A percentile compares a stretch with the other conserved stretches of the same genome.
Conservation (phyloP, 352 stramenopile species). For the Globisporangium yorkense region DNA sequence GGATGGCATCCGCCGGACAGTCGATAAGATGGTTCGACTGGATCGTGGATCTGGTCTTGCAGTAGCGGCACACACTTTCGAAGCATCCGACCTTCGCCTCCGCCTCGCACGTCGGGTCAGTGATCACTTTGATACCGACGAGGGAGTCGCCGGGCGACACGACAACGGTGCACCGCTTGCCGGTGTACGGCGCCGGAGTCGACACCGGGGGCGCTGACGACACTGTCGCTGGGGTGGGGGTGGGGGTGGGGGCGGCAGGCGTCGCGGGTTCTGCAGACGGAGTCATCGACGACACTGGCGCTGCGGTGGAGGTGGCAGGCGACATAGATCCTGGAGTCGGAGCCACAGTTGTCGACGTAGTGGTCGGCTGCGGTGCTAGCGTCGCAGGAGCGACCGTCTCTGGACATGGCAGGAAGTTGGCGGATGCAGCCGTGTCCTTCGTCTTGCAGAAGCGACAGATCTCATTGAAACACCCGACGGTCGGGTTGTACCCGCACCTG, state of each 20-base stretch:
- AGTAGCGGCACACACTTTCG: conserved; percentile 12
- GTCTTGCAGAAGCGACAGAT: conserved; percentile 15
- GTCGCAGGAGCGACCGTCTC: neutral
- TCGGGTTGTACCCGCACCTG: conserved; percentile 5
- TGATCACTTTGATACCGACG: conserved; percentile 11
- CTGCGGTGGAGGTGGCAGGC: neutral
- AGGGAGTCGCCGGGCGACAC: conserved; percentile 6
- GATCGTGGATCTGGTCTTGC: conserved; percentile 5
- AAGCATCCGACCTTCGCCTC: conserved; percentile 10
- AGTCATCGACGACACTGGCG: neutral
- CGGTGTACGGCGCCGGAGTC: neutral
- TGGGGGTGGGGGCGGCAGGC: neutral
- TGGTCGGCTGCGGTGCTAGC: neutral
- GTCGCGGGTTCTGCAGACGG: neutral
- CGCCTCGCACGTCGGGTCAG: conserved; percentile 5
- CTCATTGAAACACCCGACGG: conserved; percentile 7
- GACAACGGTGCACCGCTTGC: neutral
- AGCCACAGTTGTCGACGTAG: neutral
- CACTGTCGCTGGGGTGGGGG: neutral
- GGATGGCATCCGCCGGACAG: conserved; percentile 4
- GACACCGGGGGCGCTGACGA: neutral
- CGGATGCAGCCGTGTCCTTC: conserved; percentile 4
- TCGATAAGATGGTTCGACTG: conserved; percentile 8
- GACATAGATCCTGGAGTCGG: neutral
- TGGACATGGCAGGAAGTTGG: neutral